A percentile compares a stretch with the other conserved stretches of the same genome.
phyloP scores from a whole-genome alignment of 345 rosid genomes.

The Adansonia digitata region DNA sequence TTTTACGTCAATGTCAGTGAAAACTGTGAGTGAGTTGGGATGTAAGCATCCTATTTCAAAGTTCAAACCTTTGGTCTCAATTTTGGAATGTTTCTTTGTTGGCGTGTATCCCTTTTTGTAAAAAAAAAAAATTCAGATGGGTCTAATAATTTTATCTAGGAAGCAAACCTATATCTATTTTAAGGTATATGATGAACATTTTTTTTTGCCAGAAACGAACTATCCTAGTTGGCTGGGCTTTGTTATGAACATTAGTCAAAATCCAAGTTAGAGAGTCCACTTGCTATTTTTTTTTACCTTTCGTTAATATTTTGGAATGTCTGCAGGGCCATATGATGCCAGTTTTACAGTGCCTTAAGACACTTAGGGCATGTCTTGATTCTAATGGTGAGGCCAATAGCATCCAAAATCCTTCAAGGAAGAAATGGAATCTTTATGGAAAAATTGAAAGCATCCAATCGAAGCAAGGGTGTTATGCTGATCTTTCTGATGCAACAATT shows the following conservation, averaged over 20 bases:
- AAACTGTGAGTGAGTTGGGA: neutral
- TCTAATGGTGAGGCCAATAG: constrained; percentile 33
- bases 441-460: constrained; percentile 35
- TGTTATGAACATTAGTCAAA: neutral
- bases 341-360: constrained; percentile 64
- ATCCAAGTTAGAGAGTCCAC: neutral
- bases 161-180: neutral
- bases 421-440: constrained; percentile 46
- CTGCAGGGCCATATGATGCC: constrained; percentile 68
- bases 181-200: neutral
- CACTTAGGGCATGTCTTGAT: constrained; percentile 48
- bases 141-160: neutral
- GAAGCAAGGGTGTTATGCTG: constrained; percentile 43
- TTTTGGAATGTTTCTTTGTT: neutral
- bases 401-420: constrained; percentile 33
- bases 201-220: neutral
- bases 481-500: constrained; percentile 52
- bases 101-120: neutral
- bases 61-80: neutral
- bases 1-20: neutral
- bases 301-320: constrained; percentile 25
- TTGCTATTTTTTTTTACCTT: constrained; percentile 6
- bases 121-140: neutral
- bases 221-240: neutral
- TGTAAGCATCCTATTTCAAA: neutral